phyloP scores from a whole-genome alignment of 1,284 basidiomycete species.

The Melampsora larici-populina region DNA sequence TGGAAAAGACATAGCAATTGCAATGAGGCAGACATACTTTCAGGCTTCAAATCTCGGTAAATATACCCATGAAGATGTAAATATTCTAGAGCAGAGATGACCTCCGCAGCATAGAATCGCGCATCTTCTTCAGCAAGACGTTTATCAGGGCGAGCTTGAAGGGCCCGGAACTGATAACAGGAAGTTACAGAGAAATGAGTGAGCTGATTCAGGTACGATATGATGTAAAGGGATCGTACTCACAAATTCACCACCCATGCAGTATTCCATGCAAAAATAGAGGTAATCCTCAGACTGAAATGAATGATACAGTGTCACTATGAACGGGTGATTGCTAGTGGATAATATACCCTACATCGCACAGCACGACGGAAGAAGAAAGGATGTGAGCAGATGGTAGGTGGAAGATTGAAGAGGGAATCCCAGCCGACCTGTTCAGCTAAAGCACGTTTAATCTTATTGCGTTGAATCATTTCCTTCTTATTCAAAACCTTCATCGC shows the following conservation, averaged over 20 bases:
- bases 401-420: background rate
- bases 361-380: background rate
- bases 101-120: constrained; percentile 97
- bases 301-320: constrained; percentile 93
- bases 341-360: constrained; percentile 74
- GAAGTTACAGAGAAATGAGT: background rate
- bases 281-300: constrained; percentile 97
- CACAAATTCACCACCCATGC: constrained; percentile 42
- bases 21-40: constrained; percentile 67
- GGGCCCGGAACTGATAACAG: constrained; percentile 69
- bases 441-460: constrained; percentile 93
- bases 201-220: constrained; percentile 62
- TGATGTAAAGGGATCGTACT: background rate
- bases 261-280: constrained; percentile 65
- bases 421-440: constrained; percentile 68
- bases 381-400: background rate
- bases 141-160: constrained; percentile 90
- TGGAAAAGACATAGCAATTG: background rate
- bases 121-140: constrained; percentile 93
- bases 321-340: constrained; percentile 94
- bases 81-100: constrained; percentile 95
- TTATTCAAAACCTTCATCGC: constrained; percentile 75
- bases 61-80: constrained; percentile 99
- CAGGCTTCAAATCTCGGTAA: constrained; percentile 97
- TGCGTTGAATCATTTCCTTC: constrained; percentile 96